phyloP scores from a whole-genome alignment of 306 rosid genomes.

The Inga leiocalycina region DNA sequence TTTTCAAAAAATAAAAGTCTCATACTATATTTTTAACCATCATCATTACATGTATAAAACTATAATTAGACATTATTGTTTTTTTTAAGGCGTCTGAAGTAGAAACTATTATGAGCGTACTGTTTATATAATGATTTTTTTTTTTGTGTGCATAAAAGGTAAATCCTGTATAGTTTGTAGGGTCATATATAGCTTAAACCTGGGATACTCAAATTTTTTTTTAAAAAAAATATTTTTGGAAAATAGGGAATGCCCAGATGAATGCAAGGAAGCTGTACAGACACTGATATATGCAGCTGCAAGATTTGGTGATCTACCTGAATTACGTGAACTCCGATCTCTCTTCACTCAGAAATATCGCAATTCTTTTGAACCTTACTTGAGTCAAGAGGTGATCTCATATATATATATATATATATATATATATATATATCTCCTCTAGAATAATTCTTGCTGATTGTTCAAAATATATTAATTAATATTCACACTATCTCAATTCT shows the following conservation, averaged over 20 bases:
- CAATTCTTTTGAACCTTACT: conserved; percentile 52
- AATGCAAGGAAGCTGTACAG: conserved; percentile 80
- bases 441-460: neutral
- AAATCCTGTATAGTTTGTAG: too few species aligned
- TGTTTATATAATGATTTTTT: too few species aligned
- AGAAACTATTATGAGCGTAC: neutral
- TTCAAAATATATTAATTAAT: neutral
- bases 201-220: neutral
- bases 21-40: neutral
- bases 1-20: too few species aligned
- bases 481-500: neutral
- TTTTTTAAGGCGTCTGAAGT: neutral
- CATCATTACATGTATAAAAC: neutral
- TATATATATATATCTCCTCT: neutral
- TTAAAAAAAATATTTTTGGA: too few species aligned
- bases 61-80: too few species aligned
- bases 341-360: conserved; percentile 58
- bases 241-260: conserved; percentile 82
- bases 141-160: too few species aligned
- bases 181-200: too few species aligned
- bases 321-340: conserved; percentile 67
- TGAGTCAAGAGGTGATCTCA: conserved; percentile 63
- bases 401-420: neutral
- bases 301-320: conserved; percentile 74
- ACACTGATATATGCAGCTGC: conserved; percentile 81